Evolutionary conservation across 139 green algal species (phyloP), one percentile per base, ranked within the genome.

Genomic region (Auxenochlorella protothecoides): DNA sequence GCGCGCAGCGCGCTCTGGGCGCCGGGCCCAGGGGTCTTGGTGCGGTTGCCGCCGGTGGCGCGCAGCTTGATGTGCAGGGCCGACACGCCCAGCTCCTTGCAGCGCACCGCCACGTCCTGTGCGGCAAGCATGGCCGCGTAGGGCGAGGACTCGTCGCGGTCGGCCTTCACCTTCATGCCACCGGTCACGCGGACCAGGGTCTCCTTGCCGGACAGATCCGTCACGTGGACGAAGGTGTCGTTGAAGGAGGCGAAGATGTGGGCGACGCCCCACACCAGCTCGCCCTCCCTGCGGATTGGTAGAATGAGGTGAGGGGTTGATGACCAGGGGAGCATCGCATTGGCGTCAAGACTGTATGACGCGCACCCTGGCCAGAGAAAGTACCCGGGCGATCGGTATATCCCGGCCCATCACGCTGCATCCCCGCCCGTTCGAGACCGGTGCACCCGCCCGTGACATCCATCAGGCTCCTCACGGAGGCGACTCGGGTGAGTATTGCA

Each of bases 181-280:
- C 95, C 94, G 51, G 95, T 99, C 11, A 99, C 88, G 68, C 95
- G 92, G 70, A 79, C 81, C 59, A 99, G 87, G 68, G 95, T 99
- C 83, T 99, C 95, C 81, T 96, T 96, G 68, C 95, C 95, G 6
- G 95, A 99, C 70, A 99, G 83, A 86, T 99, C 95, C 52, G 95
- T 99, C 66, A 99, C 92, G 79, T 99, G 95, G 78, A 99, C 95
- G 76, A 99, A 99, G 13, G 95, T 99, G 85, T 99, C 95, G 81
- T 99, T 99, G 89, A 99, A 99, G 68, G 89, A 97, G 13, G 95
- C 95, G 73, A 98, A 99, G 80, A 99, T 99, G 87, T 99, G 95
- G 53, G 91, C 92, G 27, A 99, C 95, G 65, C 95, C 95, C 72
- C 97, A 99, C 54, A 99, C 91, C 68, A 93, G 79, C 88, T 99